Evolutionary conservation across 257 asterid species (phyloP).

Genomic region (Fraxinus anomala): DNA sequence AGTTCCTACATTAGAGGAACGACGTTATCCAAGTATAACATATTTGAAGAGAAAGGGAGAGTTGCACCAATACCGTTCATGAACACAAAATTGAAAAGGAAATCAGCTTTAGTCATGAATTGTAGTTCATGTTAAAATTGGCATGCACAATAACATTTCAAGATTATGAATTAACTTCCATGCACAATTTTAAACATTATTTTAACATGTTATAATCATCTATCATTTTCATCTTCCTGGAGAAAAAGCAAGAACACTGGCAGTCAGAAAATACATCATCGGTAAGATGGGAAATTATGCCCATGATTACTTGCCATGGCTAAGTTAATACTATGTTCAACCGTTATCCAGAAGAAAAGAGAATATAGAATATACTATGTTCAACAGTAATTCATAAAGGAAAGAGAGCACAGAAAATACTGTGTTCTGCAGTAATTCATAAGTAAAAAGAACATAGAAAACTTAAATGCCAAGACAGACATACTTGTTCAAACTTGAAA

Average conservation of each 20-base stretch:
- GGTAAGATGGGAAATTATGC: conserved; percentile 19
- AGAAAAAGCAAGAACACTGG: not conserved
- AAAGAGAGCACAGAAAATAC: not conserved
- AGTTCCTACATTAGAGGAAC: not conserved
- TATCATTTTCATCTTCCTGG: not conserved
- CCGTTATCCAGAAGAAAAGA: conserved; percentile 7
- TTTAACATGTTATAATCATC: not conserved
- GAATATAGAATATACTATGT: conserved; percentile 1
- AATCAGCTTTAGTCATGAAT: not conserved
- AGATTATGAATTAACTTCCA: not conserved
- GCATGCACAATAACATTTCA: not conserved
- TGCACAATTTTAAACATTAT: not conserved
- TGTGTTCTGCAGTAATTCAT: not conserved
- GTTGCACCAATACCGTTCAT: no score
- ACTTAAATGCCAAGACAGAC: conserved; percentile 26
- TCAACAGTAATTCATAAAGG: not conserved
- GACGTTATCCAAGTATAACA: not conserved
- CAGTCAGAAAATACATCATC: not conserved
- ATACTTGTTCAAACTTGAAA: conserved; percentile 92
- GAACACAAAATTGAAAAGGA: not conserved
- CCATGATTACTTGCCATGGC: conserved; percentile 15
- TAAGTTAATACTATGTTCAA: not conserved
- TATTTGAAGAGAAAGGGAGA: not conserved
- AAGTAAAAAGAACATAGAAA: conserved; percentile 18
- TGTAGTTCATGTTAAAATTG: not conserved